Conservation (phyloP, 2,329 filamentous ascomycete genomes). For the Clonostachys byssicola region DNA sequence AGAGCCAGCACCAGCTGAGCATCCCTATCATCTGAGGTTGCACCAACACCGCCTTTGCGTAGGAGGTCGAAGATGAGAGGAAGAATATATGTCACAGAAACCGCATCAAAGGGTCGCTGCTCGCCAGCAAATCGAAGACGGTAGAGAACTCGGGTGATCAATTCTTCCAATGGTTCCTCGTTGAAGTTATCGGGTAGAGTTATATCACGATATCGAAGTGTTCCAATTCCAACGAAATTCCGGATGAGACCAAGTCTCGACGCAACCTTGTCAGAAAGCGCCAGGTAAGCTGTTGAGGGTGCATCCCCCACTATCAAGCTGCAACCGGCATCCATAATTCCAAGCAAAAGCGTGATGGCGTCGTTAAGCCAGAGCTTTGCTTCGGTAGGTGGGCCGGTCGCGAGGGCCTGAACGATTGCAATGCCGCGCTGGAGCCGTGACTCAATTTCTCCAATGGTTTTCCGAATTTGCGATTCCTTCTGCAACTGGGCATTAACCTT, state of each 20-base stretch:
- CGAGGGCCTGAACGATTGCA: constrained; percentile 78
- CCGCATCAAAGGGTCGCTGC: constrained; percentile 87
- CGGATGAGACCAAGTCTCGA: constrained; percentile 71
- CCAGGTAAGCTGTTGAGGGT: constrained; percentile 73
- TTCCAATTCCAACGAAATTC: constrained; percentile 83
- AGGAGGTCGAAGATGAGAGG: constrained; percentile 79
- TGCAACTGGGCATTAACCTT: constrained; percentile 89
- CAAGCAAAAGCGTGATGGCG: constrained; percentile 69
- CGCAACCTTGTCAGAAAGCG: constrained; percentile 72
- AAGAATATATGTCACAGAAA: constrained; percentile 83
- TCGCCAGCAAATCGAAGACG: constrained; percentile 86
- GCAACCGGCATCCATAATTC: constrained; percentile 74
- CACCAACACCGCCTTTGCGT: constrained; percentile 72
- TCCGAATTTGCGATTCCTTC: constrained; percentile 79
- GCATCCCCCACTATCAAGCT: constrained; percentile 77
- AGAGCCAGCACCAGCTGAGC: constrained; percentile 85
- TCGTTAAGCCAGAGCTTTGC: constrained; percentile 83
- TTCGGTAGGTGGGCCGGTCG: constrained; percentile 84
- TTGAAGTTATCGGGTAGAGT: constrained; percentile 69
- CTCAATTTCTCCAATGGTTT: constrained; percentile 65
- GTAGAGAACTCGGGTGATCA: constrained; percentile 87
- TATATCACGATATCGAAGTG: constrained; percentile 73
- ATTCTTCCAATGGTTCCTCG: constrained; percentile 75
- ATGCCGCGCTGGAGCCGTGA: constrained; percentile 75
- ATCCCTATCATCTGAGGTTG: constrained; percentile 73